These are phyloP conservation scores for Pichia pseudocactophila DNA, from an alignment of 805 yeast genomes.

Conservation along the genomic window DNA sequence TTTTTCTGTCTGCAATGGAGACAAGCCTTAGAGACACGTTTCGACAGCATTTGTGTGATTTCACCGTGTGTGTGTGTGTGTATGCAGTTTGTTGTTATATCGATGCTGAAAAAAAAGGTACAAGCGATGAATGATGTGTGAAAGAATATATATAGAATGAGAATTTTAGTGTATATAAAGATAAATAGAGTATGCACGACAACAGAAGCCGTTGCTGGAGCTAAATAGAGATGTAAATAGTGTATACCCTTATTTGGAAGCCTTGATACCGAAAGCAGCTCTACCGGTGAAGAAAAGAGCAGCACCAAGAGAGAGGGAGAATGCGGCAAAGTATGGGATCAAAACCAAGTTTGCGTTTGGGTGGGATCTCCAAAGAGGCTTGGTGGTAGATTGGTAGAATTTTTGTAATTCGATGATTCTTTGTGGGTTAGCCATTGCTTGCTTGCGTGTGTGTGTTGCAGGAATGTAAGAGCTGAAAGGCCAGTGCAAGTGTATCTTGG, in stretches of 20 bases:
- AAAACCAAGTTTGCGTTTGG: slow-evolving; percentile 64
- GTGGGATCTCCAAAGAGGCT: slow-evolving; percentile 48
- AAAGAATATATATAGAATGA: not conserved
- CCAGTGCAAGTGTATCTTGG: not conserved
- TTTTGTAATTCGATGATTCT: slow-evolving; percentile 48
- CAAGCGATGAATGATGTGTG: no score
- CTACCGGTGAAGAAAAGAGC: slow-evolving; percentile 65
- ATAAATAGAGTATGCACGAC: not conserved
- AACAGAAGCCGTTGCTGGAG: no score
- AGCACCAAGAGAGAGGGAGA: slow-evolving; percentile 55
- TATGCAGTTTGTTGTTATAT: no score
- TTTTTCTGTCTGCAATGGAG: slow-evolving; percentile 10
- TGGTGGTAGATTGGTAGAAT: slow-evolving; percentile 46
- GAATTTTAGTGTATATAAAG: not conserved
- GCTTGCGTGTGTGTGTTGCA: not conserved
- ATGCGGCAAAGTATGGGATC: slow-evolving; percentile 72
- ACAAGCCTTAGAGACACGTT: slow-evolving; percentile 11
- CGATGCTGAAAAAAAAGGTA: no score
- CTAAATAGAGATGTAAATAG: no score
- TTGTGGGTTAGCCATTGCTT: slow-evolving; percentile 15
- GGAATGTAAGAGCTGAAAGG: not conserved
- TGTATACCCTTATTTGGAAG: slow-evolving; percentile 13
- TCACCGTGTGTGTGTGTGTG: no score
- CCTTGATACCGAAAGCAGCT: slow-evolving; percentile 65
- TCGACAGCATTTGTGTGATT: no score